phyloP scores from a whole-genome alignment of 495 filamentous ascomycete genomes.

The Daldinia loculata region DNA sequence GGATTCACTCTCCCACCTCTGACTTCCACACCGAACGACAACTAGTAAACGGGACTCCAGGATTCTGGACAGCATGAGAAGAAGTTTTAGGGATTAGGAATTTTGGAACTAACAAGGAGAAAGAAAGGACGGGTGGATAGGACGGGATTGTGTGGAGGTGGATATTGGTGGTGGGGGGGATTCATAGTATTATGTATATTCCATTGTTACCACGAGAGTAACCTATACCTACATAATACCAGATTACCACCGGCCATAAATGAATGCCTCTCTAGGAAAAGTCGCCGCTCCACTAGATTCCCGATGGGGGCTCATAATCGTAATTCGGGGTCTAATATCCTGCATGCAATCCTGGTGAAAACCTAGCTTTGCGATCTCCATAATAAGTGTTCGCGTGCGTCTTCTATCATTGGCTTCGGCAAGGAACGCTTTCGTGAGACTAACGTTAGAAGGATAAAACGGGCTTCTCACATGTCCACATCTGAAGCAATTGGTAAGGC shows the following conservation, averaged over 20 bases:
- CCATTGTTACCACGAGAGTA: constrained; percentile 18
- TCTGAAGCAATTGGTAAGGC: constrained; percentile 27
- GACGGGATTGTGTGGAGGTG: constrained; percentile 42
- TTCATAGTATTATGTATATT: constrained; percentile 39
- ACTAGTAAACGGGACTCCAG: constrained; percentile 27
- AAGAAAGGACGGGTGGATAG: constrained; percentile 33
- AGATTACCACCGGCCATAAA: constrained; percentile 27
- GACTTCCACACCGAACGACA: constrained; percentile 37
- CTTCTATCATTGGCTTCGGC: constrained; percentile 37
- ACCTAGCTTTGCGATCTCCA: constrained; percentile 37
- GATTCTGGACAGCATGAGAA: constrained; percentile 41
- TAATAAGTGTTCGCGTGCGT: constrained; percentile 43
- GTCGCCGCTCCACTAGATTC: constrained; percentile 43
- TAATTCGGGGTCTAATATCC: constrained; percentile 42
- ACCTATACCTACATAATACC: not conserved
- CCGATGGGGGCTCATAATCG: constrained; percentile 43
- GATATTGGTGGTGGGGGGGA: constrained; percentile 33
- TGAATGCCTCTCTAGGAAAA: constrained; percentile 43
- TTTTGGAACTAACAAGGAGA: constrained; percentile 21
- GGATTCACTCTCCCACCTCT: constrained; percentile 30
- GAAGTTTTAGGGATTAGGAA: constrained; percentile 27
- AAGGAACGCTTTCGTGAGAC: constrained; percentile 41
- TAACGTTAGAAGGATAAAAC: constrained; percentile 39
- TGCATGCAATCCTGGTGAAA: constrained; percentile 45
- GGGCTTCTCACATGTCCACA: constrained; percentile 43